Conservation (phyloP, 2,329 filamentous ascomycete species). For the Cordyceps cicadae region DNA sequence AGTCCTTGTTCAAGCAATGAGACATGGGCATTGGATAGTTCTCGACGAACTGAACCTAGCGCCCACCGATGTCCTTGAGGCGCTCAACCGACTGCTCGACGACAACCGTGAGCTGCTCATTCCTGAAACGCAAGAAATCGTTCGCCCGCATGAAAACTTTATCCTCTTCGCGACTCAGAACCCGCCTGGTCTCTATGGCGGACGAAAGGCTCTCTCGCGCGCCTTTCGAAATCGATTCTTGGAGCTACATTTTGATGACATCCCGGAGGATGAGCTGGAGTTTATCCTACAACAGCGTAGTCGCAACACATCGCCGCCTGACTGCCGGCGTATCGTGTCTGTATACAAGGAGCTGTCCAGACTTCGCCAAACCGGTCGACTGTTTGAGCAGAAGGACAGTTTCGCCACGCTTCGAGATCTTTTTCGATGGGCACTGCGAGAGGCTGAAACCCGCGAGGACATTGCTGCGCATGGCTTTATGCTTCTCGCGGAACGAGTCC, state of each 20-base stretch:
- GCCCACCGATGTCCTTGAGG: constrained; percentile 93
- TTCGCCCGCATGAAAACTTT: constrained; percentile 87
- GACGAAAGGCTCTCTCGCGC: constrained; percentile 83
- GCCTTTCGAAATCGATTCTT: constrained; percentile 96
- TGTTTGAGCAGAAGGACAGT: constrained; percentile 96
- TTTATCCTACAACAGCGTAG: constrained; percentile 84
- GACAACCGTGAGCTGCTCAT: constrained; percentile 95
- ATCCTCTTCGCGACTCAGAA: constrained; percentile 99
- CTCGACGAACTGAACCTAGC: constrained; percentile 95
- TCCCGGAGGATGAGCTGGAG: constrained; percentile 88
- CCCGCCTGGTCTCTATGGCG: constrained; percentile 88
- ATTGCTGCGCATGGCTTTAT: constrained; percentile 92
- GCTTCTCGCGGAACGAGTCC: constrained; percentile 87
- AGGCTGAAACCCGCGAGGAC: constrained; percentile 77
- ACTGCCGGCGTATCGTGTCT: constrained; percentile 82
- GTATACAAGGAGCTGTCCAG: constrained; percentile 91
- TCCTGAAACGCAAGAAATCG: constrained; percentile 89
- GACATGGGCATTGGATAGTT: constrained; percentile 95
- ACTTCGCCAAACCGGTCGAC: constrained; percentile 76
- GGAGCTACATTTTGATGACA: constrained; percentile 96
- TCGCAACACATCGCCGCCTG: constrained; percentile 77
- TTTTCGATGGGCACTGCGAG: constrained; percentile 86
- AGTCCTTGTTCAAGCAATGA: constrained; percentile 81
- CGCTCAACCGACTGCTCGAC: constrained; percentile 87
- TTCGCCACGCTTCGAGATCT: constrained; percentile 94